phyloP scores from a whole-genome alignment of 768 basidiomycete genomes.

The Psilocybe cyanescens region DNA sequence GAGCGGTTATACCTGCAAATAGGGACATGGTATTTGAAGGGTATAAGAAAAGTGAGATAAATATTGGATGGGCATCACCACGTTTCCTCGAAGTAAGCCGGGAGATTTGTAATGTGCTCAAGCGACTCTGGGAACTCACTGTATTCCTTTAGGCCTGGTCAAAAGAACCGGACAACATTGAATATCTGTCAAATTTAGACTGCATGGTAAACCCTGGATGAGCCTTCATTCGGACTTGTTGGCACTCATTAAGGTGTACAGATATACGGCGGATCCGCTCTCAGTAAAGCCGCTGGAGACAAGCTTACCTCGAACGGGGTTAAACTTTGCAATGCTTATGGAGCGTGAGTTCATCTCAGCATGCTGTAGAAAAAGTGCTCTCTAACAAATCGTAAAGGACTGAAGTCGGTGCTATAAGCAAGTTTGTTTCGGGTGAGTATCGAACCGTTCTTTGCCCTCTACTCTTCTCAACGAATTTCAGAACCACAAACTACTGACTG shows the following conservation, averaged over 20 bases:
- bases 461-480: neutral
- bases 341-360: neutral
- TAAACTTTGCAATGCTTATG: neutral
- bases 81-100: neutral
- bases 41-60: neutral
- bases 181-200: neutral
- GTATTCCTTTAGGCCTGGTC: neutral
- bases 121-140: no score
- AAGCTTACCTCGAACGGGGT: neutral
- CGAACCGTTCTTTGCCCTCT: neutral
- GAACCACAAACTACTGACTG: neutral
- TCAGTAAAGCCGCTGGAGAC: neutral
- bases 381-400: neutral
- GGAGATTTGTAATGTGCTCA: no score
- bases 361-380: neutral
- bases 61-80: neutral
- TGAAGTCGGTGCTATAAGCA: neutral
- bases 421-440: neutral
- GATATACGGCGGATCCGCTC: neutral
- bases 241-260: neutral
- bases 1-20: neutral
- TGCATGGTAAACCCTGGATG: neutral
- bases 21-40: conserved; percentile 1
- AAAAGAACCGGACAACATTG: neutral
- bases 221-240: neutral